phyloP scores from a whole-genome alignment of 768 basidiomycete genomes.

The Tulasnella sp. region DNA sequence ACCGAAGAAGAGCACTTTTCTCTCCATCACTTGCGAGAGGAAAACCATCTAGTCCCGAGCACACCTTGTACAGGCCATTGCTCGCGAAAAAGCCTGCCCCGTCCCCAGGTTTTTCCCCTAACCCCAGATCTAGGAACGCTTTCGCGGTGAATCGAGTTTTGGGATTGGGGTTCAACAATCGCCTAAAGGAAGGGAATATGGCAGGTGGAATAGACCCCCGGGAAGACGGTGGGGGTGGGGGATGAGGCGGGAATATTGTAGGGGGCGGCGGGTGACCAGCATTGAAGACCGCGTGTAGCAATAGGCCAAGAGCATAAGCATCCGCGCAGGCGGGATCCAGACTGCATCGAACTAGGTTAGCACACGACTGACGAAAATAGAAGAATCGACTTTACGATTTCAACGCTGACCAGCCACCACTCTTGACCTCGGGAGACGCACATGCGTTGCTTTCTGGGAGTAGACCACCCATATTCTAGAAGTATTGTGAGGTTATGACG shows the following conservation, averaged over 20 bases:
- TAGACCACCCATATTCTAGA: conserved; percentile 53
- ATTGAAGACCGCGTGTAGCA: conserved; percentile 82
- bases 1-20: conserved; percentile 61
- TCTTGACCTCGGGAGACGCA: conserved; percentile 79
- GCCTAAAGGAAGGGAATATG: conserved; percentile 73
- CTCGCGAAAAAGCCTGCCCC: conserved; percentile 64
- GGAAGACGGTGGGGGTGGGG: conserved; percentile 61
- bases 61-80: conserved; percentile 77
- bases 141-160: conserved; percentile 66
- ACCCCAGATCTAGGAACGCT: conserved; percentile 67
- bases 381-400: conserved; percentile 50
- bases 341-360: conserved; percentile 16
- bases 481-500: conserved; percentile 5
- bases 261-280: conserved; percentile 59
- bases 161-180: conserved; percentile 79
- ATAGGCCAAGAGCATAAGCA: conserved; percentile 76
- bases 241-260: conserved; percentile 57
- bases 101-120: conserved; percentile 46
- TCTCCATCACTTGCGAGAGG: conserved; percentile 69
- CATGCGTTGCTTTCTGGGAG: conserved; percentile 48
- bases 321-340: conserved; percentile 55
- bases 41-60: conserved; percentile 76
- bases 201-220: conserved; percentile 62
- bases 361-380: background rate
- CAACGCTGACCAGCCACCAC: conserved; percentile 65